Percentiles rank a stretch among this genome's conserved stretches.
These are phyloP conservation scores for Thelephora ganbajun DNA, from an alignment of 768 basidiomycete genomes.

Conservation along the genomic window DNA sequence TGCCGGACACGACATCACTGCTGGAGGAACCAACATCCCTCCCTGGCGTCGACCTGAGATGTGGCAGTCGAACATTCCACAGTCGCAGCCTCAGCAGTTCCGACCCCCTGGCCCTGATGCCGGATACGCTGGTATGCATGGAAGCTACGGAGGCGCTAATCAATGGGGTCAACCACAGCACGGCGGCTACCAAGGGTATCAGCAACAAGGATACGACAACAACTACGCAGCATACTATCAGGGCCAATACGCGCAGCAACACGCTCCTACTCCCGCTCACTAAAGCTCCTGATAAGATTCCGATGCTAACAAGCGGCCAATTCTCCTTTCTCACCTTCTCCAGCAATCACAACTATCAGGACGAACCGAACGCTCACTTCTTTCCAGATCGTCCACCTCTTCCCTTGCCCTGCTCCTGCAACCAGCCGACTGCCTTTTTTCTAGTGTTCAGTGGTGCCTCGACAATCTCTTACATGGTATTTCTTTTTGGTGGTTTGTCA, in stretches of 20 bases:
- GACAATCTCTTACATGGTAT: too few species aligned
- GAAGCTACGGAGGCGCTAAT: background rate
- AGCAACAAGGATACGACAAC: conserved; percentile 45
- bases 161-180: conserved; percentile 16
- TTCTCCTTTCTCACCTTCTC: background rate
- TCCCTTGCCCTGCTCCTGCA: background rate
- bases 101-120: conserved; percentile 33
- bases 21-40: conserved; percentile 64
- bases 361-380: conserved; percentile 8
- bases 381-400: conserved; percentile 8
- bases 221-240: conserved; percentile 84
- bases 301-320: conserved; percentile 9
- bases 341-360: too few species aligned
- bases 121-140: background rate
- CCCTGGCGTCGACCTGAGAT: conserved; percentile 87
- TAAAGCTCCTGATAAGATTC: conserved; percentile 9
- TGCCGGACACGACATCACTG: conserved; percentile 41
- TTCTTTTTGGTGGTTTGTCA: too few species aligned
- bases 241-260: conserved; percentile 74
- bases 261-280: conserved; percentile 30
- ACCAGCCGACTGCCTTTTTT: too few species aligned
- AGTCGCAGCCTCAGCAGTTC: conserved; percentile 36
- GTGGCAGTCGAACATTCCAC: conserved; percentile 42
- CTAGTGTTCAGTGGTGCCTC: too few species aligned
- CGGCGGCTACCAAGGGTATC: conserved; percentile 14